Evolutionary conservation across 2,329 filamentous ascomycete genomes (phyloP).

Genomic region (Exophiala oligosperma): DNA sequence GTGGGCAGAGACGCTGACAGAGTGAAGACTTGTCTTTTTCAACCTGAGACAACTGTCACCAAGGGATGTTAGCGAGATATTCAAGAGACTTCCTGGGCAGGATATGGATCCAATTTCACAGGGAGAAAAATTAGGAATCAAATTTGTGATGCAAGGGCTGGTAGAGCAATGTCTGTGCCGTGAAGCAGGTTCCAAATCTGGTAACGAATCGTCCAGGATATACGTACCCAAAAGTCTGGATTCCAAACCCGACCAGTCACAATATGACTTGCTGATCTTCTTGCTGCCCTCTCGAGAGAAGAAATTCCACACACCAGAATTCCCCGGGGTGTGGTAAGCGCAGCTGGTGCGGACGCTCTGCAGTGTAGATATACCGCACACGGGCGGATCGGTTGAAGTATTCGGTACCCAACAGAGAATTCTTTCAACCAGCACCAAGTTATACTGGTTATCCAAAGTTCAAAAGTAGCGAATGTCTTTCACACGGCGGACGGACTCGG

Average conservation of each 20-base stretch:
- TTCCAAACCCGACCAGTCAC: constrained; percentile 12
- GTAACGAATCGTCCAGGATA: constrained; percentile 7
- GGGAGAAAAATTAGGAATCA: not conserved
- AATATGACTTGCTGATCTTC: not conserved
- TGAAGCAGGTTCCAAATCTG: constrained; percentile 3
- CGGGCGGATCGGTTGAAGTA: not conserved
- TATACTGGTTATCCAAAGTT: not conserved
- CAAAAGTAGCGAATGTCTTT: not conserved
- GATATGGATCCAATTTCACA: not conserved
- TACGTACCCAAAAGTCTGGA: constrained; percentile 16
- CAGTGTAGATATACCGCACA: not conserved
- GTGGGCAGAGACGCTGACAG: not conserved
- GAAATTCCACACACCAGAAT: not conserved
- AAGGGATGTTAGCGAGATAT: constrained; percentile 18
- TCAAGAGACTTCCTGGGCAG: not conserved
- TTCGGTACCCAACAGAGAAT: not conserved
- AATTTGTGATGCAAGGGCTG: constrained; percentile 19
- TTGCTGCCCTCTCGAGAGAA: not conserved
- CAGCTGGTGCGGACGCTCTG: not conserved
- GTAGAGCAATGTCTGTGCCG: constrained; percentile 4
- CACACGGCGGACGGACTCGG: not conserved
- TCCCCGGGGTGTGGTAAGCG: not conserved
- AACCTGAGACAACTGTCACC: constrained; percentile 8
- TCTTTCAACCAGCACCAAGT: not conserved
- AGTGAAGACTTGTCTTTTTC: not conserved